These are phyloP conservation scores for Populus tremula DNA, from an alignment of 345 rosid genomes.

Conservation along the genomic window DNA sequence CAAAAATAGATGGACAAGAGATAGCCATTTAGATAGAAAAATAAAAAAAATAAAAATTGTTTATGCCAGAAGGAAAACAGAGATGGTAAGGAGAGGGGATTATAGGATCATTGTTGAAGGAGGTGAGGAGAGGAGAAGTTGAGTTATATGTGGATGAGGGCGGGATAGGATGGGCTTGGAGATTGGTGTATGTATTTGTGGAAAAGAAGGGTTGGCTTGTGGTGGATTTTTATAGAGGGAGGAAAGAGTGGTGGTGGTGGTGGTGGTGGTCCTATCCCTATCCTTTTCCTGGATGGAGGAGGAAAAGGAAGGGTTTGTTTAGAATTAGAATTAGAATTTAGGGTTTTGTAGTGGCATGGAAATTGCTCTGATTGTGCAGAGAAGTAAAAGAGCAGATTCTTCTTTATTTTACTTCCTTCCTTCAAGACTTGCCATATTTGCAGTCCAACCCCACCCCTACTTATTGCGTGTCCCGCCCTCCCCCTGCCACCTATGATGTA, in stretches of 20 bases:
- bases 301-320: not conserved
- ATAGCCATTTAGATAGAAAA: constrained; percentile 40
- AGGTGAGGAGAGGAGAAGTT: not conserved
- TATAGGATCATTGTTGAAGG: not conserved
- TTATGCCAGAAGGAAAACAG: too few species aligned
- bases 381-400: not conserved
- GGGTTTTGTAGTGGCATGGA: not conserved
- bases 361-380: not conserved
- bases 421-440: too few species aligned
- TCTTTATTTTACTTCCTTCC: too few species aligned
- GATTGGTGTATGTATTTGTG: not conserved
- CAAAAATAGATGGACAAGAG: constrained; percentile 17
- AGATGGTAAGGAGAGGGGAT: not conserved
- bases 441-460: too few species aligned
- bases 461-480: too few species aligned
- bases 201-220: not conserved
- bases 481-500: too few species aligned
- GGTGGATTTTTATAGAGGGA: not conserved
- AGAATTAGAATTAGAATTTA: not conserved
- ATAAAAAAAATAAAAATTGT: not conserved
- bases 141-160: not conserved
- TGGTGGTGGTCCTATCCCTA: not conserved
- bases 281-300: not conserved
- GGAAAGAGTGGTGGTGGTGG: not conserved
- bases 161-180: not conserved